Evolutionary conservation across 1,139 yeast species (phyloP), one percentile per base, ranked within the genome.

Genomic region (Wickerhamomyces sp.): DNA sequence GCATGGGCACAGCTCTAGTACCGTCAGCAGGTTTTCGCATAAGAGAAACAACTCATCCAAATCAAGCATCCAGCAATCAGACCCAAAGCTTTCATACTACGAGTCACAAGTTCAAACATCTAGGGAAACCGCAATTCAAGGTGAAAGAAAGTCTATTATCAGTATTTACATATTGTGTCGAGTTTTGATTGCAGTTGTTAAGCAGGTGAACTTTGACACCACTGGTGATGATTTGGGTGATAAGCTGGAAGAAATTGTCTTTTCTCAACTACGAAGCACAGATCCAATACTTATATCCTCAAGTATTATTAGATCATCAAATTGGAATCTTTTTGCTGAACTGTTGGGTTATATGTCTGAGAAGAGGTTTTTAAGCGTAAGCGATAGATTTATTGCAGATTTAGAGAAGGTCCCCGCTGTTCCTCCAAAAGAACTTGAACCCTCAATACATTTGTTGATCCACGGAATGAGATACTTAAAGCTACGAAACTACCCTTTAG

Each of bases 301-400:
- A 5, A 82, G 92, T 28, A 68, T 81, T 22, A 84, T 89, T 4
- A 75, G 96, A 42, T 79, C 94, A 3, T 90, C 96, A 0, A 94
- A 92, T 57, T 92, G 98, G 98, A 85, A 85, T 54, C 70, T 90
- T 27, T 83, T 94, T 60, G 95, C 97, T 0, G 89, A 87, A 48
- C 66, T 94, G 6, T 65, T 94, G 31, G 98, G 98, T 2, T 81
- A 79, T 49, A 89, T 94, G 96, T 86, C 96, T 0, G 82, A 78
- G 36, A 78, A 81, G 45, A 70, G 95, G 39, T 89, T 94, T 53
- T 61, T 87, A 15, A 81, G 89, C 43, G 97, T 94, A 1, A 87
- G 95, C 55, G 98, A 94, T 59, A 69, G 96, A 39, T 94, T 94
- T 55, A 86, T 92, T 41, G 95, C 95, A 0, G 97, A 90, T 54